phyloP scores from a whole-genome alignment of 2,329 filamentous ascomycete genomes.

The Penicillium frequentans region DNA sequence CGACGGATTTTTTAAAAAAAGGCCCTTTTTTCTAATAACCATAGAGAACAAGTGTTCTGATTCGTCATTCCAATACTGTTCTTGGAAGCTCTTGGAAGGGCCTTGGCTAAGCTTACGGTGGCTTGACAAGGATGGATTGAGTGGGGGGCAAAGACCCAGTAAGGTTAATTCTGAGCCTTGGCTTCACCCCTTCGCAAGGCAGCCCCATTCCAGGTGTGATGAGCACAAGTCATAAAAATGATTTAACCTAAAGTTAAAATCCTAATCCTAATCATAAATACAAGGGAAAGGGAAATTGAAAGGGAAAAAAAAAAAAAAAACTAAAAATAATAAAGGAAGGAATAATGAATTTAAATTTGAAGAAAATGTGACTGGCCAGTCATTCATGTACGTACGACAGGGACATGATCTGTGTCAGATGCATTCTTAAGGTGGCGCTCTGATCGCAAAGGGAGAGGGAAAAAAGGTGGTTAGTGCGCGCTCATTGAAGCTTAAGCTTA shows the following conservation, averaged over 20 bases:
- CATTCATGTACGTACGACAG: not conserved
- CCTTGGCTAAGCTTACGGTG: constrained; percentile 24
- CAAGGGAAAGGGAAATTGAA: not conserved
- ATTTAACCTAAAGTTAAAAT: not conserved
- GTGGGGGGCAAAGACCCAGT: constrained; percentile 11
- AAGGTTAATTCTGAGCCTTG: constrained; percentile 21
- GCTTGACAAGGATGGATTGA: constrained; percentile 13
- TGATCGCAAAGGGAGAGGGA: constrained; percentile 25
- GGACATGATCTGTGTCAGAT: constrained; percentile 20
- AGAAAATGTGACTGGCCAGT: not conserved
- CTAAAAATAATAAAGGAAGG: not conserved
- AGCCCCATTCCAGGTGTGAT: constrained; percentile 20
- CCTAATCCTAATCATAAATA: not conserved
- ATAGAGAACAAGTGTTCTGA: not conserved
- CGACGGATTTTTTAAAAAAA: not conserved
- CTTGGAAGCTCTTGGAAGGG: constrained; percentile 20
- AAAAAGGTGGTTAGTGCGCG: constrained; percentile 32
- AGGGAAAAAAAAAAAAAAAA: not conserved
- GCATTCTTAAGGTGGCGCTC: constrained; percentile 29
- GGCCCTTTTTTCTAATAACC: not conserved
- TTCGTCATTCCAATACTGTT: constrained; percentile 2
- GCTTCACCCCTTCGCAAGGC: constrained; percentile 18
- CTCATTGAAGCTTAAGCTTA: constrained; percentile 46
- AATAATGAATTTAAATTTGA: not conserved
- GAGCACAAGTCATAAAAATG: not conserved